Evolutionary conservation across 371 early-diverging fungal genomes (phyloP), one percentile per base, ranked within the genome.

Genomic region (Apophysomyces ossiformis): DNA sequence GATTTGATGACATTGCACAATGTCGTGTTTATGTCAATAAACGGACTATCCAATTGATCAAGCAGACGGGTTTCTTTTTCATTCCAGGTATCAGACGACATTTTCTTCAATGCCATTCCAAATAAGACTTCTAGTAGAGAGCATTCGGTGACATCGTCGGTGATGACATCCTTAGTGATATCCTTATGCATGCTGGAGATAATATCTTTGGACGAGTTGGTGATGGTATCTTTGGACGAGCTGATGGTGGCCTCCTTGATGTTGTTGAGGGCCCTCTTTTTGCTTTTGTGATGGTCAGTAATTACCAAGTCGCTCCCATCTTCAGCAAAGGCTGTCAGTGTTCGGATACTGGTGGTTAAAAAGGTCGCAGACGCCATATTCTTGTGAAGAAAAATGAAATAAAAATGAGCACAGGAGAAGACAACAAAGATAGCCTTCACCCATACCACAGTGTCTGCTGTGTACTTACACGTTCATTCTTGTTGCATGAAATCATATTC

Each of bases 301-400:
- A 50, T 50, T 21, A 50, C 50, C 21, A 50, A 7, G 50, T 50
- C 50, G 50, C 50, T 50, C 50, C 50, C 50, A 50, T 50, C 50
- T 1, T 50, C 8, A 50, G 50, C 50, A 18, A 50, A 50, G 50
- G 50, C 7, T 4, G 50, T 50, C 50, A 50, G 21, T 50, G 7
- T 50, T 50, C 50, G 18, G 50, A 50, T 50, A 21, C 18, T 50
- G 50, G 7, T 8, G 50, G 18, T 50, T 50, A 50, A 50, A 50
- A 4, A 50, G 7, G 18, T 50, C 4, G 18, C 50, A 18, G 50
- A 50, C 15, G 18, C 50, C 21, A 7, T 18, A 7, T 50, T 50
- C 50, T 50, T 50, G 50, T 1, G 21, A 50, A 7, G 18, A 16
- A 46, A 46, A 46, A n/a, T 46, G n/a, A 46, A 46, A 46, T 50